These are phyloP conservation scores for Sporothrix mexicana DNA, from an alignment of 2,329 filamentous ascomycete species.

Conservation along the genomic window DNA sequence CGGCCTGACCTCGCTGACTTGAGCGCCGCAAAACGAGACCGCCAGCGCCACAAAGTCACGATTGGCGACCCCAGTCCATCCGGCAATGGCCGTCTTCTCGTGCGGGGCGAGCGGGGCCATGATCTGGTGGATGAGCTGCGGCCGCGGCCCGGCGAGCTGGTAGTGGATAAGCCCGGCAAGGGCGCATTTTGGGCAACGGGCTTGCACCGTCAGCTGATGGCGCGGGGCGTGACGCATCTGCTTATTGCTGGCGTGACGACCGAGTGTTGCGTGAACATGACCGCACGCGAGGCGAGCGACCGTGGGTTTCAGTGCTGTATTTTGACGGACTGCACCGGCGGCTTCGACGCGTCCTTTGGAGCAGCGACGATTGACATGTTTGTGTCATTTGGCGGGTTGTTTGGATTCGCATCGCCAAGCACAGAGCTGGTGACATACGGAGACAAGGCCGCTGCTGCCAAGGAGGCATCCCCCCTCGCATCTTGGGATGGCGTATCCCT, in stretches of 20 bases:
- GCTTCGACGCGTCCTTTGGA: constrained; percentile 56
- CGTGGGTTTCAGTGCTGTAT: constrained; percentile 65
- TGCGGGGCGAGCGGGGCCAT: constrained; percentile 60
- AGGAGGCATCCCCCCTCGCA: constrained; percentile 29
- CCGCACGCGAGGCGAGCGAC: constrained; percentile 62
- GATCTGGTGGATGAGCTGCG: constrained; percentile 60
- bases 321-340: constrained; percentile 55
- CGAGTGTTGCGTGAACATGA: constrained; percentile 63
- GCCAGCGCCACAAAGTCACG: constrained; percentile 51
- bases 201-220: constrained; percentile 58
- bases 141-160: constrained; percentile 56
- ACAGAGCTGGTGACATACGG: constrained; percentile 47
- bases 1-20: constrained; percentile 58
- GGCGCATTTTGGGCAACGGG: constrained; percentile 64
- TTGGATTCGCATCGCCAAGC: constrained; percentile 54
- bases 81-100: constrained; percentile 56
- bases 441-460: neutral
- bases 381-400: too few species aligned
- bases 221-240: constrained; percentile 62
- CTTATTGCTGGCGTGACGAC: constrained; percentile 64
- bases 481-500: constrained; percentile 27
- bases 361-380: too few species aligned
- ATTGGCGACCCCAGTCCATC: constrained; percentile 58
- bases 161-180: constrained; percentile 65
- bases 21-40: constrained; percentile 56